Evolutionary conservation across 1,139 yeast genomes (phyloP), one percentile per base, ranked within the genome.

Genomic region (Candida labiduridarum): DNA sequence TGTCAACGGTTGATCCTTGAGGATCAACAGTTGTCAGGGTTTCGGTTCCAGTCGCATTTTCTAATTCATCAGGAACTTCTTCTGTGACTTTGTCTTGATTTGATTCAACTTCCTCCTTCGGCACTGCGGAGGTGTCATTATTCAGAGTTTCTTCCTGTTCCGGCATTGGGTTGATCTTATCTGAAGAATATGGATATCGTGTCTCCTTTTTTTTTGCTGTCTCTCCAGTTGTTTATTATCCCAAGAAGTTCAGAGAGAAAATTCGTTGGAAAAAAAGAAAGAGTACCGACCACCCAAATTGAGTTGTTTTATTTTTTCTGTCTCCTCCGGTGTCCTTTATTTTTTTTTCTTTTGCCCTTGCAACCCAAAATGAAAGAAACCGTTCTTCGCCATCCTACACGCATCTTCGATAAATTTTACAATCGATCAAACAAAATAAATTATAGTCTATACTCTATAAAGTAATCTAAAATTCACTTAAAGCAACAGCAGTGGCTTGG

Each of bases 401-500:
- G 33, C 4, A 38, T 29, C n/a, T 18, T 18, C 25, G 2, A 18
- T 18, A 15, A 2, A 22, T 40, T 27, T 11, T 12, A 25, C 34
- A 27, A n/a, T 25, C 34, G 14, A n/a, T 25, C 30, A 12, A 30
- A n/a, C 12, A 41, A 30, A 15, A 31, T 8, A 41, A 12, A 39
- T 12, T 25, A n/a, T 19, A 39, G 8, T 41, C 35, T 29, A 27
- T 34, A 18, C 38, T 42, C 34, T 31, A 42, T 12, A 27, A 43
- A 16, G 14, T 31, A 45, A 8, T 43, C 29, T 72, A 76, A 56
- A 77, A 80, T 65, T 87, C 88, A 63, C 96, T 84, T 65, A 91
- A 83, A 44, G 99, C 99, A 62, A 94, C 98, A 22, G 99, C 98
- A 58, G 96, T 95, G 45, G 97, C 91, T 77, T 94, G 99, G 79